Evolutionary conservation across 768 basidiomycete species (phyloP), one percentile per base, ranked within the genome.

Genomic region (Rhizopogon salebrosus): DNA sequence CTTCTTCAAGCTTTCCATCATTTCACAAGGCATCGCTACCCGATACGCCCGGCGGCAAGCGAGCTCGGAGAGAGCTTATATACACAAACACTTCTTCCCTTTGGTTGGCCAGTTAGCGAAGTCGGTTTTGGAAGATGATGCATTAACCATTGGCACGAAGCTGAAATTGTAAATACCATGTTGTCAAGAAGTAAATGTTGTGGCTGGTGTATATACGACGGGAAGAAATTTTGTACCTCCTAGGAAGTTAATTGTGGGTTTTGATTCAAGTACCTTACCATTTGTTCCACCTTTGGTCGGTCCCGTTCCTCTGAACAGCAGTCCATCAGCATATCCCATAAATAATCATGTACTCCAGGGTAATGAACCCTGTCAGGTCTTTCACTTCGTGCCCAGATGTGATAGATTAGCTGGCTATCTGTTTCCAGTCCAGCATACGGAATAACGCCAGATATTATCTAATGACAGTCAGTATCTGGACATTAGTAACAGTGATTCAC

Each of bases 1-100:
- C 22, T 41, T 46, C 54, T 16, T 45, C 16, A 58, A 89, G 89
- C 68, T 89, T 23, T 78, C 90, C 0, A 78, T 95, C 54, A 95
- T 97, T 58, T 73, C 82, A 1, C 93, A 97, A 70, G 93, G 93
- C 3, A 93, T 97, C 57, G 89, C 93, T 1, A 93, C 93, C 27
- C 80, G 93, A 40, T 82, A 81, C 49, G 91, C 92, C 1, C 77
- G 86, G 23, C 82, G 90, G 18, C 93, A 97, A 68, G 92, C 93
- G 3, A 94, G 89, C 64, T 95, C 92, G 0, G 92, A 92, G 66
- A 72, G 74, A 39, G 93, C 93, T 6, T 72, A 69, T 40, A 56
- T 76, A 42, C 73, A 77, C 37, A 54, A 49, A 10, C 49, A 53
- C 1, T 61, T 74, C 8, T 90, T 89, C 67, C 83, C 80, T 13